Base-by-base conservation (phyloP, 2,329 filamentous ascomycete species). In the Sclerotinia minor region DNA sequence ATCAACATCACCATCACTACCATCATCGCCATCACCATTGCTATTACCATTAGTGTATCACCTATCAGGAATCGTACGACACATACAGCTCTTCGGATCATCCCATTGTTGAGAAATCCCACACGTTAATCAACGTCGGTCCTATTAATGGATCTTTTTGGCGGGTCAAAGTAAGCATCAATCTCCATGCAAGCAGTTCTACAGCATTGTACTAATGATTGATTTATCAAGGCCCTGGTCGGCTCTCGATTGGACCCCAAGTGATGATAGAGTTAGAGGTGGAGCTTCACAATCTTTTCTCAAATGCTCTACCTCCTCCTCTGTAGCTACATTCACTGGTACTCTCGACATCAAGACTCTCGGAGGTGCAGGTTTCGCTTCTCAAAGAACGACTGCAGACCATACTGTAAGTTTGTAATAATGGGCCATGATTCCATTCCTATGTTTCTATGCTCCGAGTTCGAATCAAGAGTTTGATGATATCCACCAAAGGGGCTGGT, bases 281-380 rank as follows among this genome's bases (percentile, higher is more conserved):
- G 92, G 92, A 63, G 83, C 83, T 69, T 92, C 89, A 70, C 78
- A 80, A 67, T 87, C 85, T 44, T 78, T 82, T 69, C 77, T 87
- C n/a, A 77, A 76, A 53, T 78, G 78, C 59, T 69, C 75, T 26
- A 67, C 71, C 15, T 71, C 73, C 54, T 75, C 63, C 70, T 70
- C 70, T 6, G 69, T 74, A 78, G 87, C 89, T 78, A 67, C 83
- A 79, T 76, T 94, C 79, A 79, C 85, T 71, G 92, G 92, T 2
- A 81, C 82, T 32, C 83, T 95, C 26, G 91, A 95, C 78, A 92
- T 89, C 71, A 84, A 83, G 65, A 87, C 90, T 0, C 85, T 95
- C 0, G 91, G 91, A 35, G 91, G 91, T 41, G 92, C 92, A 0
- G 92, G 92, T 6, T 95, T 96, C 76, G 92, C 92, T 13, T 92